Evolutionary conservation across 441 rosid species (phyloP), one percentile per base, ranked within the genome.

Genomic region (Eutrema salsugineum): DNA sequence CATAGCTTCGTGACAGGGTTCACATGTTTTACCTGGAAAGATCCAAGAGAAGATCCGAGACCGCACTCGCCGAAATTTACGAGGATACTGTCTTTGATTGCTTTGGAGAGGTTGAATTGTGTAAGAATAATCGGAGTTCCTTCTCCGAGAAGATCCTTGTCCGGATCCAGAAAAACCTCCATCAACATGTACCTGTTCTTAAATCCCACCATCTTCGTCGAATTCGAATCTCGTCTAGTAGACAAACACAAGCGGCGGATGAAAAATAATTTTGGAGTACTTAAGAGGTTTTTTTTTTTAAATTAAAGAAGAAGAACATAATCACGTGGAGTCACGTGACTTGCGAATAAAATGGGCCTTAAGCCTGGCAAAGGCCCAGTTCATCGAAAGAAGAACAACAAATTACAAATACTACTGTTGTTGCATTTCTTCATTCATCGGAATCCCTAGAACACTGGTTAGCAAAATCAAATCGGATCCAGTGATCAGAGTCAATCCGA

Each of bases 181-280:
- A 88, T 79, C 35, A 94, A 84, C 88, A 88, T 70, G 75, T 85
- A 91, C 66, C 95, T 80, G 64, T 91, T 94, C 80, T 91, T 90
- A 39, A 91, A 91, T 49, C 82, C 96, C 53, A 91, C 95, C 97
- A 91, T 91, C 50, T 71, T 71, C 60, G 59, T 24, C 50, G 24
- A 43, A 24, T 36, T 24, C 50, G 24, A 43, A 24, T 36, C 33
- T 14, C 24, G 14, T 44, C 22, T 8, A n/a, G 39, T 51, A 11
- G 17, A 43, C 39, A 54, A 1, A 24, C 15, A 8, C 11, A 32
- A 66, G 9, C 78, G 70, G 70, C 74, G 78, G 74, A n/a, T n/a
- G n/a, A n/a, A n/a, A n/a, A n/a, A n/a, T n/a, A n/a, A n/a, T n/a
- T n/a, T n/a, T n/a, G n/a, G n/a, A n/a, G n/a, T n/a, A n/a, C n/a